These are phyloP conservation scores for Ustilago crameri DNA, from an alignment of 1,284 basidiomycete genomes.

Conservation along the genomic window DNA sequence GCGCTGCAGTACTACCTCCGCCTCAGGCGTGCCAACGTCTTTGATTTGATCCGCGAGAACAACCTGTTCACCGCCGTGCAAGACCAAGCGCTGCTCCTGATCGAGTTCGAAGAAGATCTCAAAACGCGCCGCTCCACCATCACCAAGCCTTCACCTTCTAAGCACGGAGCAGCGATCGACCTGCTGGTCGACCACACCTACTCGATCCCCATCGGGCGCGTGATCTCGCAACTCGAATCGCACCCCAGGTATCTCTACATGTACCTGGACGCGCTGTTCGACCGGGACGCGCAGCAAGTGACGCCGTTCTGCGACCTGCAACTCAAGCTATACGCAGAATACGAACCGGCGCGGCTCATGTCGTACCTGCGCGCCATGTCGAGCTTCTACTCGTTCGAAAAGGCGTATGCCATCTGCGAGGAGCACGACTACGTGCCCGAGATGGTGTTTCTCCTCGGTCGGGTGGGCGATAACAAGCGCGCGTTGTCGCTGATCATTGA, in stretches of 20 bases:
- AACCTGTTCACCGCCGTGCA: conserved; percentile 95
- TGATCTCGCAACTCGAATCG: conserved; percentile 84
- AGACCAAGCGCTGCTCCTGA: conserved; percentile 88
- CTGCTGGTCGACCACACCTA: conserved; percentile 93
- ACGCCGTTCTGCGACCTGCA: conserved; percentile 85
- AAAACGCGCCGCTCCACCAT: conserved; percentile 69
- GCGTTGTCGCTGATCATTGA: conserved; percentile 96
- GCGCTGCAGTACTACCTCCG: conserved; percentile 89
- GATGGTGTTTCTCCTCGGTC: conserved; percentile 96
- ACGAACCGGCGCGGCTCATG: conserved; percentile 80
- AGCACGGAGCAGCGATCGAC: conserved; percentile 78
- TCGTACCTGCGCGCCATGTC: conserved; percentile 87
- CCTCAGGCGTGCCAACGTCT: conserved; percentile 86
- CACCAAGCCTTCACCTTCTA: conserved; percentile 17
- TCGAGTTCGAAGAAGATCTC: conserved; percentile 93
- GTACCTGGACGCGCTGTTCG: conserved; percentile 90
- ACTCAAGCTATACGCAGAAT: conserved; percentile 90
- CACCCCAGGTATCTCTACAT: conserved; percentile 87
- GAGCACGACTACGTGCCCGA: conserved; percentile 88
- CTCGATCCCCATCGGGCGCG: conserved; percentile 91
- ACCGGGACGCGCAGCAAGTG: conserved; percentile 84
- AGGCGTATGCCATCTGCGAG: conserved; percentile 90
- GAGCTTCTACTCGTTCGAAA: conserved; percentile 89
- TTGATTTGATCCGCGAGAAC: conserved; percentile 91
- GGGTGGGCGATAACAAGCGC: conserved; percentile 96